Evolutionary conservation across 345 rosid species (phyloP).

Genomic region (Sisymbrium irio): DNA sequence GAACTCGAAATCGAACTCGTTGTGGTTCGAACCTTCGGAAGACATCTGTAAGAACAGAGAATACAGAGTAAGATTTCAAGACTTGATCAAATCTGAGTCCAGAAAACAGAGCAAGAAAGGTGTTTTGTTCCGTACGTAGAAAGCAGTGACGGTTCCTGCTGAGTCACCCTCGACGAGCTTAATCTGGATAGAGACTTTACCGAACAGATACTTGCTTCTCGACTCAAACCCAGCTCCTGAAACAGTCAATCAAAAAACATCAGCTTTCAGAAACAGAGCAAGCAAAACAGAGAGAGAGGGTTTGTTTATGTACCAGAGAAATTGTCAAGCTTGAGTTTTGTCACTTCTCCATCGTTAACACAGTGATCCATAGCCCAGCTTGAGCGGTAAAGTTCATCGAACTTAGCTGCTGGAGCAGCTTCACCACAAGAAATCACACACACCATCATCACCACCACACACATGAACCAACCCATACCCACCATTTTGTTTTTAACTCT

Average conservation of each 20-base stretch:
- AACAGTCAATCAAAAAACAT: not conserved
- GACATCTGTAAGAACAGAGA: slow-evolving; percentile 64
- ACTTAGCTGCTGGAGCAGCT: slow-evolving; percentile 46
- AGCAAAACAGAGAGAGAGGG: not conserved
- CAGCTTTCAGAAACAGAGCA: slow-evolving; percentile 13
- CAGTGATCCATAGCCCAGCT: slow-evolving; percentile 91
- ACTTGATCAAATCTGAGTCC: not conserved
- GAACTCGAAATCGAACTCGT: slow-evolving; percentile 96
- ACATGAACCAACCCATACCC: slow-evolving; percentile 37
- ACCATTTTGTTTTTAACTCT: slow-evolving; percentile 5
- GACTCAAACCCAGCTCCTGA: slow-evolving; percentile 96
- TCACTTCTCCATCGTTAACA: slow-evolving; percentile 71
- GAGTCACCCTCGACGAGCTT: slow-evolving; percentile 99
- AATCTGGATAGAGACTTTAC: slow-evolving; percentile 82
- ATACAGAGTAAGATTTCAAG: not conserved
- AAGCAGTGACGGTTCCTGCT: slow-evolving; percentile 99
- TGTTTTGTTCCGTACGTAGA: slow-evolving; percentile 58
- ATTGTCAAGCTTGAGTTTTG: slow-evolving; percentile 84
- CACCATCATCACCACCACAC: slow-evolving; percentile 32
- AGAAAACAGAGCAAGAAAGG: not conserved
- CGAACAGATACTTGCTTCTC: slow-evolving; percentile 86
- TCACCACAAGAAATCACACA: slow-evolving; percentile 28
- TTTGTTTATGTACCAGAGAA: slow-evolving; percentile 56
- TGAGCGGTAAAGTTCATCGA: slow-evolving; percentile 76
- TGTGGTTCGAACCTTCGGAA: slow-evolving; percentile 86